These are phyloP conservation scores for Malbranchea zuffiana DNA, from an alignment of 2,329 filamentous ascomycete genomes.

Conservation along the genomic window DNA sequence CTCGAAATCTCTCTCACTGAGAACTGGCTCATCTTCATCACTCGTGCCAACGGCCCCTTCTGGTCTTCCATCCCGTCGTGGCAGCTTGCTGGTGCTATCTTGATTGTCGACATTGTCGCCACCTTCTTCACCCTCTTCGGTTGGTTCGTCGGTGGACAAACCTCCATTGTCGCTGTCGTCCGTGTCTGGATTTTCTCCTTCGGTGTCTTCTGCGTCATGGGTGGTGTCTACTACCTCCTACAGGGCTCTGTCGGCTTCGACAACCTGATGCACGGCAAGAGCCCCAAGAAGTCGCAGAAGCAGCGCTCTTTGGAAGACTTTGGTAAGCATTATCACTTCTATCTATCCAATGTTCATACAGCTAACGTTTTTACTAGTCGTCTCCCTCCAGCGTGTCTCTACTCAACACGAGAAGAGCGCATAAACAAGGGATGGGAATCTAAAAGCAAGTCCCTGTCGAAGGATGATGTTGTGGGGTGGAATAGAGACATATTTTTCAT, in stretches of 20 bases:
- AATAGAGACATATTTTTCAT: slow-evolving; percentile 7
- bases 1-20: slow-evolving; percentile 82
- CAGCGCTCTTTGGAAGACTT: slow-evolving; percentile 83
- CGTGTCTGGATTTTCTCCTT: slow-evolving; percentile 88
- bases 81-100: slow-evolving; percentile 67
- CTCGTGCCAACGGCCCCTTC: slow-evolving; percentile 82
- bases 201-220: slow-evolving; percentile 77
- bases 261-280: slow-evolving; percentile 88
- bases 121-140: slow-evolving; percentile 80
- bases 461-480: slow-evolving; percentile 7
- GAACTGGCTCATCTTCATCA: slow-evolving; percentile 97
- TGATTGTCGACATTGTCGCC: slow-evolving; percentile 71
- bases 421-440: slow-evolving; percentile 35
- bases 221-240: slow-evolving; percentile 67
- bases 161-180: slow-evolving; percentile 71
- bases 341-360: slow-evolving; percentile 7
- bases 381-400: slow-evolving; percentile 79
- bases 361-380: slow-evolving; percentile 53
- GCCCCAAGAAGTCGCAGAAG: slow-evolving; percentile 68
- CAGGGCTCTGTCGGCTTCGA: slow-evolving; percentile 73
- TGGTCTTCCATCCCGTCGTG: slow-evolving; percentile 83
- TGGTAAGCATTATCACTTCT: slow-evolving; percentile 46
- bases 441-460: slow-evolving; percentile 7
- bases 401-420: slow-evolving; percentile 84
- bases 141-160: slow-evolving; percentile 61